Evolutionary conservation across 164 flowering plant genomes (phyloP), one percentile per base, ranked within the genome.

Genomic region (Cinnamomum chago): DNA sequence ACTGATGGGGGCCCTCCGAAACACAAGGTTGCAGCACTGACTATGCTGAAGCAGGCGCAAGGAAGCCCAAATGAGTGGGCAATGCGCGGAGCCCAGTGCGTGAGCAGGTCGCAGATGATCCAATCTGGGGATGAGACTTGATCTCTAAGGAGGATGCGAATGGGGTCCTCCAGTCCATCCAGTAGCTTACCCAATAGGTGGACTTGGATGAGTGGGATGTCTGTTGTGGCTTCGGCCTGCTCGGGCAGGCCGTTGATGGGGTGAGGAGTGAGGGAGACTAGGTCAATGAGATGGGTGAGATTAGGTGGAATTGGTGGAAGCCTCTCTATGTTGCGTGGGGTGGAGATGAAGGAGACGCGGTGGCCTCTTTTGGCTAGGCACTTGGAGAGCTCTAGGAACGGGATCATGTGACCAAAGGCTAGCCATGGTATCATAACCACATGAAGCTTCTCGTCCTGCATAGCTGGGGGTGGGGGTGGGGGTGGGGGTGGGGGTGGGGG

Each of bases 191-290:
- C 76, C 2, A 85, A 83, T 70, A 66, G 67, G 25, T 67, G 78
- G 17, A 72, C n/a, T 20, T 80, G 69, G 47, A 75, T 22, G 1
- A 22, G 24, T 0, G 85, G 79, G 0, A 88, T 1, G 70, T 88
- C 89, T 5, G 18, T 15, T 65, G 84, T 86, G 76, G 88, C 76
- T 81, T 87, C 84, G 24, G 86, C 90, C 5, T 73, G 52, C 17
- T 58, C 50, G 0, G 86, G 90, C 2, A 86, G 79, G 35, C 72
- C 70, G 0, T 69, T 55, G 24, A 65, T 62, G 0, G 9, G 76
- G 18, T 83, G 88, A 10, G 86, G 58, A 0, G 84, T 67, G 28
- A 88, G 66, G 11, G 71, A 67, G 58, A 86, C 84, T 3, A 86
- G 73, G 58, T 58, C 11, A 11, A 75, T 58, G 1, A 0, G 30